Evolutionary conservation across 805 yeast genomes (phyloP), one percentile per base, ranked within the genome.

Genomic region (Millerozyma miso): DNA sequence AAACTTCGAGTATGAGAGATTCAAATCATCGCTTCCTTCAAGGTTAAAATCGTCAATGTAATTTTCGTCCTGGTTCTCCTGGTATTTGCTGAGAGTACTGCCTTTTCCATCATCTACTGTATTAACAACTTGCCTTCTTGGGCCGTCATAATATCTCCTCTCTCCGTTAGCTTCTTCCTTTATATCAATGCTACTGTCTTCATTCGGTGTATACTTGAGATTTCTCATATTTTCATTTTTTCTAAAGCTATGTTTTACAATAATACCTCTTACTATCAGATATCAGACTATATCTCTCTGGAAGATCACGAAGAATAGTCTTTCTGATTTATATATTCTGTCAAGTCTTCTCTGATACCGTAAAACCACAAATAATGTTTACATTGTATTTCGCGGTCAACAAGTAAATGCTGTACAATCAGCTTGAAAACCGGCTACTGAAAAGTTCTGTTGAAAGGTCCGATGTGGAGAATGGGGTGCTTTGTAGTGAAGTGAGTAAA

Each of bases 1-100:
- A 47, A 69, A 69, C 49, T 55, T 62, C 35, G 71, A 65, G 47
- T 59, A 68, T 4, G 72, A 65, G 10, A 69, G 49, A 39, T 65
- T 59, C 14, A 54, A 41, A 7, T 54, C 56, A n/a, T 55, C 56
- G 19, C 47, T 33, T 17, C 44, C 53, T 8, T 54, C 63, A 29
- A 60, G 45, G 6, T 60, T 59, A 39, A 62, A 59, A 33, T 60
- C 71, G n/a, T 59, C 56, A 4, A 52, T 51, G 34, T 51, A 54
- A 12, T 52, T 55, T 29, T 51, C 50, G 4, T 50, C 50, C 18
- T 46, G 47, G 3, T 49, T 39, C 37, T 62, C 66, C 38, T 51
- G 54, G 39, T 48, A 61, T 42, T 55, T 56, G 66, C 33, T 71
- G 45, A 17, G 74, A 64, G 46, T 67, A 13, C 26, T 31, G 14